Evolutionary conservation across 495 filamentous ascomycete genomes (phyloP), one percentile per base, ranked within the genome.

Genomic region (Aspergillus ostianus): DNA sequence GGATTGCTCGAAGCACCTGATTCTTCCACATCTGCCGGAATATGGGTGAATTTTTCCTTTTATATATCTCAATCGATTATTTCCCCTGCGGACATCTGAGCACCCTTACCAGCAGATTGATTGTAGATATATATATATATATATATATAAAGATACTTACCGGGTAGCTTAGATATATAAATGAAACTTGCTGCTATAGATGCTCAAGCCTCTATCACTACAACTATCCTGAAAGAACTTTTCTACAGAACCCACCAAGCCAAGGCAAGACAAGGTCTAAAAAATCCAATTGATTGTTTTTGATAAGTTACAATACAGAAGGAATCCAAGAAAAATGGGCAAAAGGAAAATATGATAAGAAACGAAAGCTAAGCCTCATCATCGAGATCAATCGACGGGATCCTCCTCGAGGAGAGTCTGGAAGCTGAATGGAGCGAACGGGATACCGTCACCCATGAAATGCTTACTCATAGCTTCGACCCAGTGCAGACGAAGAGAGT

Each of bases 381-480:
- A 47, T 48, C 44, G 44, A 61, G 32, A 51, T 66, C 74, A 83
- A 58, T 87, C 84, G 30, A 82, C 77, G 48, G 83, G 80, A 56
- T 93, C 90, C 71, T 97, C 92, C 72, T 98, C 94, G 57, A 98
- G 73, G 62, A 97, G 74, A 19, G 85, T 80, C 78, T 87, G 87
- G 71, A 98, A 98, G 68, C 89, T 92, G 73, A 98, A 98, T 9
- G 94, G 94, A 65, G 88, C 80, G 76, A 99, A 98, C 44, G 92
- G 80, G 70, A 94, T 82, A 47, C 94, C 94, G 56, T 92, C 92
- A 61, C 96, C 96, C 71, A 97, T 89, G 78, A 97, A 97, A 80
- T 97, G 96, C 77, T 98, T 98, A 77, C 91, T 94, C 86, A 98
- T 97, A n/a, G 94, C 92, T 73, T 99, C 94, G 58, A 99, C 94